phyloP scores from a whole-genome alignment of 2,329 filamentous ascomycete species.

The Stromatinia cepivora region DNA sequence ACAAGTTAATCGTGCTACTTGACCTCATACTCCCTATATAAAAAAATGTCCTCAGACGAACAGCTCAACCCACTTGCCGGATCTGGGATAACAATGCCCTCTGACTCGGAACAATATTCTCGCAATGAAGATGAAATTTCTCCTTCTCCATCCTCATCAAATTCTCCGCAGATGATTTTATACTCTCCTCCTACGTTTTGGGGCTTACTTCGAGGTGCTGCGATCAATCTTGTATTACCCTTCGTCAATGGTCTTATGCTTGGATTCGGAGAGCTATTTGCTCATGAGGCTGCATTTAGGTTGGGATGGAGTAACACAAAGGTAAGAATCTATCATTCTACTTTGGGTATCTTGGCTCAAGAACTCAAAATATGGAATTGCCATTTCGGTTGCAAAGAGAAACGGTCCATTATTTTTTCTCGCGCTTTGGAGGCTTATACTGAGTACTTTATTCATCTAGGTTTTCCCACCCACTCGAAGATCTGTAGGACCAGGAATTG shows the following conservation, averaged over 20 bases:
- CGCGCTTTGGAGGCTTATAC: background rate
- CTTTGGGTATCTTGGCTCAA: background rate
- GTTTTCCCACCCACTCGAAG: constrained; percentile 46
- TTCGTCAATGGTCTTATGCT: constrained; percentile 99
- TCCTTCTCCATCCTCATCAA: constrained; percentile 60
- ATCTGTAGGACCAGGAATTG: constrained; percentile 77
- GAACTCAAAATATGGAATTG: no score
- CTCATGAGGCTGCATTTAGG: constrained; percentile 90
- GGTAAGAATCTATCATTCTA: constrained; percentile 52
- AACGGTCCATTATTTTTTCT: background rate
- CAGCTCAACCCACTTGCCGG: constrained; percentile 60
- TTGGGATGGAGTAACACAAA: constrained; percentile 93
- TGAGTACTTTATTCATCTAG: constrained; percentile 27
- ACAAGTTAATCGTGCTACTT: background rate
- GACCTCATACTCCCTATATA: background rate
- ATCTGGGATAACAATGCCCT: constrained; percentile 74
- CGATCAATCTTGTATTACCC: constrained; percentile 92
- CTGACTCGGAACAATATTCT: constrained; percentile 82
- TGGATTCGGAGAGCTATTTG: constrained; percentile 94
- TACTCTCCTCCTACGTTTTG: constrained; percentile 88
- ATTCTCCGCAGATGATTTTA: constrained; percentile 71
- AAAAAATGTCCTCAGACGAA: constrained; percentile 56
- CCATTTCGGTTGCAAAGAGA: background rate
- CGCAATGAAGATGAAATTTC: constrained; percentile 61
- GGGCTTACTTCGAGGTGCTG: constrained; percentile 81